phyloP scores from a whole-genome alignment of 1,284 basidiomycete genomes.

The Ceratobasidium sp. region DNA sequence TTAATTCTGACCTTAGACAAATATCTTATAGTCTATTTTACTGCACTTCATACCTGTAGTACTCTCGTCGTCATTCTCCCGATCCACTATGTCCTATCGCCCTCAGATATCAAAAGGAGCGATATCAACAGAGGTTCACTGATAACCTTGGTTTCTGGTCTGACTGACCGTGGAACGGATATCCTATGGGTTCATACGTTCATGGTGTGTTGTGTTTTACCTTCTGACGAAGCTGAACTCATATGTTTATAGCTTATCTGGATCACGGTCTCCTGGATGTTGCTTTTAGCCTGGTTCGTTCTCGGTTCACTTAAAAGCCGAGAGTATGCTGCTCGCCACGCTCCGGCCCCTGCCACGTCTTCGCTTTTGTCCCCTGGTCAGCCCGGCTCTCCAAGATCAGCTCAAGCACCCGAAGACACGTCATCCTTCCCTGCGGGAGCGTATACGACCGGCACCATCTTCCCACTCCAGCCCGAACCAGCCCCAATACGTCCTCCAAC shows the following conservation, averaged over 20 bases:
- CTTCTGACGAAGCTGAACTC: neutral
- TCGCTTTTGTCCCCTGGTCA: slow-evolving; percentile 10
- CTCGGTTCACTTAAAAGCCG: slow-evolving; percentile 79
- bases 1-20: neutral
- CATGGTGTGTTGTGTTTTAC: slow-evolving; percentile 57
- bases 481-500: slow-evolving; percentile 22
- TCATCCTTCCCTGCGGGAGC: slow-evolving; percentile 24
- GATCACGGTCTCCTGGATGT: slow-evolving; percentile 85
- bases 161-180: slow-evolving; percentile 65
- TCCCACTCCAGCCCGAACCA: slow-evolving; percentile 30
- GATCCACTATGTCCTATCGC: slow-evolving; percentile 86
- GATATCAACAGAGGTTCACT: slow-evolving; percentile 88
- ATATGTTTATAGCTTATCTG: slow-evolving; percentile 69
- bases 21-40: slow-evolving; percentile 69
- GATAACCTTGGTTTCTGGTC: slow-evolving; percentile 78
- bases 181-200: slow-evolving; percentile 90
- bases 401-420: slow-evolving; percentile 21
- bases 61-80: slow-evolving; percentile 84
- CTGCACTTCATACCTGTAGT: slow-evolving; percentile 76
- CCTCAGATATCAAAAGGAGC: slow-evolving; percentile 54
- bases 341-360: slow-evolving; percentile 29
- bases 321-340: slow-evolving; percentile 41
- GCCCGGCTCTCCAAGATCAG: slow-evolving; percentile 3
- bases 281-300: slow-evolving; percentile 81
- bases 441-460: slow-evolving; percentile 17